phyloP scores from a whole-genome alignment of 306 rosid genomes.

The Castanea mollissima region DNA sequence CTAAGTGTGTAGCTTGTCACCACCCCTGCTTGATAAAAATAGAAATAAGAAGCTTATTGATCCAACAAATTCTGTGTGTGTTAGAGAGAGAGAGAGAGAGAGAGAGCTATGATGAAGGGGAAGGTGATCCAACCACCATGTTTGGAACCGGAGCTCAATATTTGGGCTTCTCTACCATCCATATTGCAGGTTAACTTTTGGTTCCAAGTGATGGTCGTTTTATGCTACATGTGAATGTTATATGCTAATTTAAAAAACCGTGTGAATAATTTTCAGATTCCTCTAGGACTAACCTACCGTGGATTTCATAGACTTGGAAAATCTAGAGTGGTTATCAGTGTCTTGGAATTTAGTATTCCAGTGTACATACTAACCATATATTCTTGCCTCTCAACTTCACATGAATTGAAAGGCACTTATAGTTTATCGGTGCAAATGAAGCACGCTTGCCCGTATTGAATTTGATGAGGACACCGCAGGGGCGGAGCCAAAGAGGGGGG shows the following conservation, averaged over 20 bases:
- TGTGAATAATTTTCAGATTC: background rate
- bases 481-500: no score
- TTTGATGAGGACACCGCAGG: no score
- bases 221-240: background rate
- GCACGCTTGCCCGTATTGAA: no score
- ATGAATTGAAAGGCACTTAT: no score
- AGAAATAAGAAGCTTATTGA: background rate
- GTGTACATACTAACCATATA: no score
- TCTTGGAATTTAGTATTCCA: background rate
- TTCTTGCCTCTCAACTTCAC: no score
- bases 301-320: background rate
- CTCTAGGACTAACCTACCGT: background rate
- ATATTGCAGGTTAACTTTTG: constrained; percentile 7
- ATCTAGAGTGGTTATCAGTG: background rate
- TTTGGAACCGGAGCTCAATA: background rate
- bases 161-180: constrained; percentile 16
- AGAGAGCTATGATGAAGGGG: constrained; percentile 30
- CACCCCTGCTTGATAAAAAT: constrained; percentile 24
- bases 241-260: background rate
- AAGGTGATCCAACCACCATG: constrained; percentile 47
- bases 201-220: background rate
- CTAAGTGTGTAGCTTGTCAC: constrained; percentile 28
- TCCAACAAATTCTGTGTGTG: background rate
- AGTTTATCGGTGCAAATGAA: no score
- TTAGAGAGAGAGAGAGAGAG: no score